Base-by-base conservation (phyloP, 495 filamentous ascomycete species). In the Hypoxylon intermedium region DNA sequence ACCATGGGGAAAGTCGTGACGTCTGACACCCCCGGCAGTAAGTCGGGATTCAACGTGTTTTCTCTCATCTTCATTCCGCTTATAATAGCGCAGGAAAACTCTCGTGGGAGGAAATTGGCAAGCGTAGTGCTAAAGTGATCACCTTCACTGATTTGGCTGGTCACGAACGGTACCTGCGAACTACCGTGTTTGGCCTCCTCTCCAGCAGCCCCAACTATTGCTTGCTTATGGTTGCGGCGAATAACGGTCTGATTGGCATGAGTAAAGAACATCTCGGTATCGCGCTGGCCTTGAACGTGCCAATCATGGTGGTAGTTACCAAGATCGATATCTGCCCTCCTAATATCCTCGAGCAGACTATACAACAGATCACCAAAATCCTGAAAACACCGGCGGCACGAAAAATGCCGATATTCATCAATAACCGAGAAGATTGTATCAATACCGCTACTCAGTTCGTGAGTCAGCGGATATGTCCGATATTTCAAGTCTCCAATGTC, bases 281-380 rank as follows among this genome's bases (percentile, higher is more conserved):
- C 69, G 94, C 94, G 1, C 78, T 97, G 15, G 93, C 94, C 1
- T 75, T 98, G 28, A 98, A 98, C 69, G 95, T 98, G 19, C 94
- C 94, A 2, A 92, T 98, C 63, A 93, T 98, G 89, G 93, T 98
- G 20, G 91, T 98, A 54, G 86, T 98, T 54, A 98, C 94, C 71
- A 98, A 98, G 75, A 98, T 98, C 60, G 94, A 98, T 73, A 98
- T 98, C 47, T 98, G 94, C 68, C 94, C 94, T 13, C 94, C 95
- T 0, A 89, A 98, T 55, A 97, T 98, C 69, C 75, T 98, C 13
- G 84, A 96, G 74, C 88, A 98, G 74, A 98, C 94, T 30, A 86
- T 98, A 45, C 87, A 85, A n/a, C 93, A 97, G 67, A 83, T 98
- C 50, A 89, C 84, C 16, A 88, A 92, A 59, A 97, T 98, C 49